These are phyloP conservation scores for Metschnikowia reukaufii DNA, from an alignment of 805 yeast genomes.

Conservation along the genomic window DNA sequence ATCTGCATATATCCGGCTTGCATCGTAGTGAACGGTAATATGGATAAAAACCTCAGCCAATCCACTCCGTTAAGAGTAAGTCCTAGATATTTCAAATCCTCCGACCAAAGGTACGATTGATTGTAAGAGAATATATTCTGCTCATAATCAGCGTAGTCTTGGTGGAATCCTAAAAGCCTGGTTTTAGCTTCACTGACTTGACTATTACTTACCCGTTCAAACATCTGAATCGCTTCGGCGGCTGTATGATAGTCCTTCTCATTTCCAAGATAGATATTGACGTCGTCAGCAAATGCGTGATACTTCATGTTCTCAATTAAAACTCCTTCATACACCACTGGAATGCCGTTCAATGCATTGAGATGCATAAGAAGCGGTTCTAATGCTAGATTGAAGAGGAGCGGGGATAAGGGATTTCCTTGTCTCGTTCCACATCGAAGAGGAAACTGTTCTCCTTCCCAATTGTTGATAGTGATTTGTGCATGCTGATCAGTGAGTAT, in stretches of 20 bases:
- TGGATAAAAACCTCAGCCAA: too few relatives aligned
- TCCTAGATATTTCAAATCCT: too few relatives aligned
- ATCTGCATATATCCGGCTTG: background rate
- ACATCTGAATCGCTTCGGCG: background rate
- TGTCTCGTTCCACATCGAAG: slow-evolving; percentile 5
- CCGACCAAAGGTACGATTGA: too few relatives aligned
- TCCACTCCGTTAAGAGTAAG: too few relatives aligned
- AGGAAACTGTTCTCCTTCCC: slow-evolving; percentile 1
- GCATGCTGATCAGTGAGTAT: slow-evolving; percentile 5
- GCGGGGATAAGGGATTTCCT: slow-evolving; percentile 9
- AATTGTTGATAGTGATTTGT: slow-evolving; percentile 2
- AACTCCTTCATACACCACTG: background rate
- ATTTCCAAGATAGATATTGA: slow-evolving; percentile 1
- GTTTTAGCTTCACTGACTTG: background rate
- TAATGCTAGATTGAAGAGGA: slow-evolving; percentile 6
- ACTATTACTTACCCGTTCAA: background rate
- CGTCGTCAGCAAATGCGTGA: slow-evolving; percentile 10
- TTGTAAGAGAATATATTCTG: too few relatives aligned
- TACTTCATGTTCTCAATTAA: background rate
- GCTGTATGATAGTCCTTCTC: background rate
- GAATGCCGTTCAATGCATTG: background rate
- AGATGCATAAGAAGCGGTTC: slow-evolving; percentile 6
- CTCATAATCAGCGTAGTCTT: background rate
- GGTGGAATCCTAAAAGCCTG: background rate
- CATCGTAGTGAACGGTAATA: too few relatives aligned